phyloP scores from a whole-genome alignment of 2,329 filamentous ascomycete species.

The Trichoderma gracile region DNA sequence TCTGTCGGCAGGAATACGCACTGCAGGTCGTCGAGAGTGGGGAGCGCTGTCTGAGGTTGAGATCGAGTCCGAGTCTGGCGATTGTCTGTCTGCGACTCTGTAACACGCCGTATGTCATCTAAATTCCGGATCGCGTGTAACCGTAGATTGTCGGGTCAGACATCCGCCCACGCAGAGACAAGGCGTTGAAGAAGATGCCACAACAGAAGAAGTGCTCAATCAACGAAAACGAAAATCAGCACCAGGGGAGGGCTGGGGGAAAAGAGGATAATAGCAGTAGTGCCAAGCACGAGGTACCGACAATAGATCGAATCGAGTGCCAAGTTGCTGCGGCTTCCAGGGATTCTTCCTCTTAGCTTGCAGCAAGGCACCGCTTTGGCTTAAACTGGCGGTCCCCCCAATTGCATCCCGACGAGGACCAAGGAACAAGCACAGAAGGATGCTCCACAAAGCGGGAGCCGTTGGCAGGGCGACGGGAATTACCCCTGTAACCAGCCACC shows the following conservation, averaged over 20 bases:
- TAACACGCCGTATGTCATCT: not conserved
- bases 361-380: slow-evolving; percentile 6
- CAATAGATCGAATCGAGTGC: not conserved
- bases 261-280: not conserved
- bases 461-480: slow-evolving; percentile 30
- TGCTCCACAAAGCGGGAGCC: slow-evolving; percentile 14
- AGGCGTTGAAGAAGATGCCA: not conserved
- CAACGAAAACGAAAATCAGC: too few relatives aligned
- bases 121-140: not conserved
- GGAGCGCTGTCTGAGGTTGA: not conserved
- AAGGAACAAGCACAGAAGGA: not conserved
- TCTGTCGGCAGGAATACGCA: too few relatives aligned
- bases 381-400: slow-evolving; percentile 2
- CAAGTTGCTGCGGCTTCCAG: slow-evolving; percentile 11
- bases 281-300: too few relatives aligned
- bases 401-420: slow-evolving; percentile 1
- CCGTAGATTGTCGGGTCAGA: not conserved
- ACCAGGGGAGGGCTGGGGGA: slow-evolving; percentile 2
- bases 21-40: not conserved
- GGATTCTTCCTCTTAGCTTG: not conserved
- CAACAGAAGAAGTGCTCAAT: not conserved
- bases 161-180: not conserved
- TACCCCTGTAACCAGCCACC: slow-evolving; percentile 11
- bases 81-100: too few relatives aligned
- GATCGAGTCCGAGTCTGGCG: too few relatives aligned